Conservation (phyloP, 257 asterid species). For the Pogostemon cablin region DNA sequence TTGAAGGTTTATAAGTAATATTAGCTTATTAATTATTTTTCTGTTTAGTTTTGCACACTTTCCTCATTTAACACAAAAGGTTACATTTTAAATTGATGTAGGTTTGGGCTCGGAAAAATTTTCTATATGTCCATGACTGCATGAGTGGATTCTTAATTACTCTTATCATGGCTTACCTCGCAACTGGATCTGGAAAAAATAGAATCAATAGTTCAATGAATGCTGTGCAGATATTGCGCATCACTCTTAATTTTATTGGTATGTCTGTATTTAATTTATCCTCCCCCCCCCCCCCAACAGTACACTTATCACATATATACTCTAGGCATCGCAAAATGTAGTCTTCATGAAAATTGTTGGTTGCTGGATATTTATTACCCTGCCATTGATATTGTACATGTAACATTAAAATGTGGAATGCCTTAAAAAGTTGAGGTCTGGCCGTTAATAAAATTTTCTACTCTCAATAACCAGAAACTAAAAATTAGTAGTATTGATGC, state of each 20-base stretch:
- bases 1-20: conserved; percentile 64
- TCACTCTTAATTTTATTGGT: conserved; percentile 88
- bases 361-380: conserved; percentile 24
- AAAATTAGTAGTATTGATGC: too few relatives aligned
- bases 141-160: conserved; percentile 81
- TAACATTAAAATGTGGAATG: conserved; percentile 19
- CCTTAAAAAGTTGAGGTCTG: neutral
- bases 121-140: conserved; percentile 82
- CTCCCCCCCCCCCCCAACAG: neutral
- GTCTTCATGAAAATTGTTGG: conserved; percentile 21
- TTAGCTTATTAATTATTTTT: conserved; percentile 29
- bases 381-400: conserved; percentile 11
- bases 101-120: conserved; percentile 93
- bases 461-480: too few relatives aligned
- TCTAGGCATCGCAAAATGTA: conserved; percentile 14
- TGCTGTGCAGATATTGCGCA: conserved; percentile 82
- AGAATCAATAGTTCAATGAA: conserved; percentile 72
- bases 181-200: conserved; percentile 67
- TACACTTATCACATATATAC: neutral
- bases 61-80: conserved; percentile 21
- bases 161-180: conserved; percentile 71
- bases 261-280: conserved; percentile 30
- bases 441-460: neutral
- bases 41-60: conserved; percentile 17
- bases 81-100: conserved; percentile 39